Conservation (phyloP, 2,329 filamentous ascomycete species). For the Penicillium sp. region DNA sequence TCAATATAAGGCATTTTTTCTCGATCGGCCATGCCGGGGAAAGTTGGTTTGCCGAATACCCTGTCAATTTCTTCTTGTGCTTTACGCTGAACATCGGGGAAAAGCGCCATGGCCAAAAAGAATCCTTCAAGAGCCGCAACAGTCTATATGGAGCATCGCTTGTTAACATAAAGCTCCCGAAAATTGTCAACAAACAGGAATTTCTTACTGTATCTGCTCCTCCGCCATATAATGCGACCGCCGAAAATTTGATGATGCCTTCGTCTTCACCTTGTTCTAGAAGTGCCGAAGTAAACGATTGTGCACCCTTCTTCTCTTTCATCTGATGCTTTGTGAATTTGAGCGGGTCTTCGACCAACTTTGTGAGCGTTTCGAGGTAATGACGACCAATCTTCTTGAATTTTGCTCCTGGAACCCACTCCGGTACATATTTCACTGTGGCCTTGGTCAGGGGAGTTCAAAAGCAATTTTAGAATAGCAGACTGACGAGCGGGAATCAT, state of each 20-base stretch:
- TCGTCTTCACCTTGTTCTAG: slow-evolving; percentile 11
- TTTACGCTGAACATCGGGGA: slow-evolving; percentile 55
- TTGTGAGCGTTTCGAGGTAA: background rate
- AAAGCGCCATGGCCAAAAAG: slow-evolving; percentile 57
- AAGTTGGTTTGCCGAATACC: slow-evolving; percentile 39
- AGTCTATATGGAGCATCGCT: slow-evolving; percentile 35
- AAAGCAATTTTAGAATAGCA: background rate
- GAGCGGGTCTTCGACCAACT: background rate
- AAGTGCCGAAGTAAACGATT: background rate
- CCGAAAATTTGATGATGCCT: slow-evolving; percentile 45
- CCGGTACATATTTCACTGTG: slow-evolving; percentile 45
- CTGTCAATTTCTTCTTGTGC: slow-evolving; percentile 50
- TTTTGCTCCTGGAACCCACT: slow-evolving; percentile 50
- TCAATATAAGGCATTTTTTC: slow-evolving; percentile 39
- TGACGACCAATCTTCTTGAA: slow-evolving; percentile 41
- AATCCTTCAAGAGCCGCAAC: slow-evolving; percentile 49
- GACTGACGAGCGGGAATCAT: slow-evolving; percentile 46
- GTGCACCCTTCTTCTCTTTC: background rate
- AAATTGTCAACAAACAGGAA: background rate
- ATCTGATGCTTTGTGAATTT: background rate
- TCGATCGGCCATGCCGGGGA: slow-evolving; percentile 43
- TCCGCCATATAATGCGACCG: slow-evolving; percentile 46
- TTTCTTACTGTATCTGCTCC: slow-evolving; percentile 45
- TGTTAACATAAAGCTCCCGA: background rate
- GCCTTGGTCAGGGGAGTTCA: background rate